Conservation (phyloP, 2,329 filamentous ascomycete species). For the Pseudogymnoascus destructans region DNA sequence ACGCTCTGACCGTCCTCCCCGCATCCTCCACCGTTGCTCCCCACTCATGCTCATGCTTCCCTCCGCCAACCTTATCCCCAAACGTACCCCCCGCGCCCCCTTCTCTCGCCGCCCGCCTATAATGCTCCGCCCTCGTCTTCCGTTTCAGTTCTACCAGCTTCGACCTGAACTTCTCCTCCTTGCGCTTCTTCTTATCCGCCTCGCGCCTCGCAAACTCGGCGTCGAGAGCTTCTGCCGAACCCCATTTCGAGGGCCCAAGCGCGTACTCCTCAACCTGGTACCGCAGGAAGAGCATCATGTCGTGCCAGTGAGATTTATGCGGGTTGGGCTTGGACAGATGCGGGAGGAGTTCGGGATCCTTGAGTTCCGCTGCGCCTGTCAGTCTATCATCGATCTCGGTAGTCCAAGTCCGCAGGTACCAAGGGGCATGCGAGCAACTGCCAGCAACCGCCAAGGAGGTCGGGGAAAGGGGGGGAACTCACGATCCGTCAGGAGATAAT, state of each 20-base stretch:
- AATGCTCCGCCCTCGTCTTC: slow-evolving; percentile 82
- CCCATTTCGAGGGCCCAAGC: slow-evolving; percentile 74
- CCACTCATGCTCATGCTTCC: slow-evolving; percentile 84
- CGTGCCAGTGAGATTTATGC: slow-evolving; percentile 90
- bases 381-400: slow-evolving; percentile 1
- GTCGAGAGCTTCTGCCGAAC: slow-evolving; percentile 70
- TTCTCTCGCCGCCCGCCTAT: slow-evolving; percentile 53
- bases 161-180: slow-evolving; percentile 82
- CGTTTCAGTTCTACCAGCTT: slow-evolving; percentile 87
- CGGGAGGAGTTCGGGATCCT: slow-evolving; percentile 72
- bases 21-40: slow-evolving; percentile 53
- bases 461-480: slow-evolving; percentile 27
- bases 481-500: slow-evolving; percentile 90
- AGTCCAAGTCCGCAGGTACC: not conserved
- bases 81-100: slow-evolving; percentile 43
- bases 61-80: slow-evolving; percentile 59
- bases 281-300: slow-evolving; percentile 95
- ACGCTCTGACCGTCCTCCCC: slow-evolving; percentile 71
- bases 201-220: slow-evolving; percentile 75
- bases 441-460: not conserved
- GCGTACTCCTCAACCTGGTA: slow-evolving; percentile 93
- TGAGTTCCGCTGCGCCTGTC: slow-evolving; percentile 57
- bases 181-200: slow-evolving; percentile 66
- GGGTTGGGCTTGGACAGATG: slow-evolving; percentile 85
- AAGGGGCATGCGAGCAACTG: not conserved